Base-by-base conservation (phyloP, 2,329 filamentous ascomycete genomes). In the Golovinomyces cichoracearum region DNA sequence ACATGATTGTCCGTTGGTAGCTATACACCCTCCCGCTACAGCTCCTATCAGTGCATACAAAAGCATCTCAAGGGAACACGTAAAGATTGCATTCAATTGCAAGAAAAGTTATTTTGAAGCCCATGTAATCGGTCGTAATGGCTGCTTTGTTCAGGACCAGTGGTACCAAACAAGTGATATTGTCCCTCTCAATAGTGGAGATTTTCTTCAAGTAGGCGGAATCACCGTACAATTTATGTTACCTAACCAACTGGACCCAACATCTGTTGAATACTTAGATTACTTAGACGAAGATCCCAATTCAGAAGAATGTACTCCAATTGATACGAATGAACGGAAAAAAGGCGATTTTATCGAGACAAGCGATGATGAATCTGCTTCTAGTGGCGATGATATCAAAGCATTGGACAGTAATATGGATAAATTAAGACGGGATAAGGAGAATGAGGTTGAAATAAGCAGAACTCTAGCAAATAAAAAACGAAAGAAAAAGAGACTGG, bases 31-130 rank as follows among this genome's bases (percentile, higher is more conserved):
- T 3, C 33, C 37, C n/a, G 35, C 72, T 1, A 71, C 71, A 4
- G 67, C 73, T 45, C 73, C 74, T 51, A 71, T 74, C 2, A 67
- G 62, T 51, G 74, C 72, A 53, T 82, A 80, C 47, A 81, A 80
- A 58, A 73, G 72, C 47, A 85, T 86, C 49, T 86, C 81, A 3
- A 69, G 80, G 52, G 67, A 79, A 55, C 82, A 88, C 60, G 66
- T 83, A 45, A 78, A 76, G 56, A 83, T 88, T 55, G 66, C 72
- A 44, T 86, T 78, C 63, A 80, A 81, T 56, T 67, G 72, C 52
- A 65, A 73, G 12, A 68, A 68, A 37, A 68, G 73, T 19, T 65
- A 73, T 5, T 86, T 83, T 57, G 74, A 83, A 58, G 73, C 80
- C 44, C 57, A 65, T 37, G 64, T 73, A 12, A 59, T 69, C n/a